Percentiles rank a stretch among this genome's conserved stretches.
phyloP scores from a whole-genome alignment of 129 eudicot species.

The Pittosporum tobira region DNA sequence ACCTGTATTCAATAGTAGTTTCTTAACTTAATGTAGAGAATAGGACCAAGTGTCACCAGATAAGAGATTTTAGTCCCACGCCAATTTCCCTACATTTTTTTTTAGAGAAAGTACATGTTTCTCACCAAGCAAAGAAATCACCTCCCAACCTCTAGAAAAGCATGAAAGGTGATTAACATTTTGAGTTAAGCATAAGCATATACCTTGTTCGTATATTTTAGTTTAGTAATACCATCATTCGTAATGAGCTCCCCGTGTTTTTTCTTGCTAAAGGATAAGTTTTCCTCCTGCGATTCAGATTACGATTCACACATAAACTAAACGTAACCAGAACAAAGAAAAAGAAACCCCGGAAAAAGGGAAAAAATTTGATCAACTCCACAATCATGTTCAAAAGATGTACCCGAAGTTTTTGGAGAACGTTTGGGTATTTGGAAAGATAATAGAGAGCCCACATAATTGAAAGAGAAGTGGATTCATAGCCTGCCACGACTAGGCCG shows the following conservation, averaged over 20 bases:
- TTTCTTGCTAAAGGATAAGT: constrained; percentile 15
- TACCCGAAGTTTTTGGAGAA: constrained; percentile 48
- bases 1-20: constrained; percentile 20
- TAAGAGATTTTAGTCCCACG: too few species aligned
- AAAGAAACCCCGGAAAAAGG: too few species aligned
- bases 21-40: too few species aligned
- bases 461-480: constrained; percentile 23
- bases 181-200: too few species aligned
- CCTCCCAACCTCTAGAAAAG: too few species aligned
- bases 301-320: too few species aligned
- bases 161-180: too few species aligned
- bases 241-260: constrained; percentile 28
- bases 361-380: background rate
- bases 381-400: background rate
- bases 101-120: too few species aligned
- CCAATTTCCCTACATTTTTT: too few species aligned
- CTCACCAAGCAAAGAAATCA: too few species aligned
- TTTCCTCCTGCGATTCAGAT: constrained; percentile 34
- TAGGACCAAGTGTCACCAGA: too few species aligned
- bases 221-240: constrained; percentile 18
- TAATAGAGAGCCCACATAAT: constrained; percentile 40
- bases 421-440: constrained; percentile 40
- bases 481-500: constrained; percentile 22
- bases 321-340: background rate
- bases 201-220: too few species aligned